Evolutionary conservation across 306 rosid species (phyloP), one percentile per base, ranked within the genome.

Genomic region (Vicia villosa): DNA sequence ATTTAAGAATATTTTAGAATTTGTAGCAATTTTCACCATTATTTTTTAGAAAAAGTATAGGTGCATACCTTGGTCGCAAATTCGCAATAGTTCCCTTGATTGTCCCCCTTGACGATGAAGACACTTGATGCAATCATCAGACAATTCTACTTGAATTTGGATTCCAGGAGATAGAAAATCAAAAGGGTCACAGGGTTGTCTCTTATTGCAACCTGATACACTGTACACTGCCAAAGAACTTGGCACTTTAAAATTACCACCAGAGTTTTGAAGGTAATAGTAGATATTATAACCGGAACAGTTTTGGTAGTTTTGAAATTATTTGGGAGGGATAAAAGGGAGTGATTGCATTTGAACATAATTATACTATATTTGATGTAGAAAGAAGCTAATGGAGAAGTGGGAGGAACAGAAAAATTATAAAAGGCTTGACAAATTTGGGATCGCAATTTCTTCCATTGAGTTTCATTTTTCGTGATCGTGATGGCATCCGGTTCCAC

Each of bases 1-100:
- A n/a, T n/a, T n/a, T n/a, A n/a, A n/a, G n/a, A n/a, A n/a, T n/a
- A n/a, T n/a, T n/a, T n/a, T n/a, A n/a, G n/a, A n/a, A n/a, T n/a
- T n/a, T n/a, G n/a, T n/a, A n/a, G n/a, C n/a, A n/a, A n/a, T 37
- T 37, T 6, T 37, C 1, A 11, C 41, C n/a, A 37, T 3, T 37
- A 10, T 14, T 71, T 30, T 71, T 10, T 0, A 37, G 41, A 37
- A 37, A 37, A 37, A 37, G 34, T 28, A 28, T 4, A 5, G 5
- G 34, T n/a, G 9, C 24, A 38, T 75, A 77, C 83, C 86, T 77
- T 50, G 11, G 28, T 10, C 8, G 37, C 84, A 83, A 4, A n/a
- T n/a, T 32, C 5, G 67, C 63, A 17, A 1, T n/a, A n/a, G n/a
- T 38, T 41, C 21, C 75, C 45, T 2, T 41, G 14, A 75, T 20